Base-by-base conservation (phyloP, 2,329 filamentous ascomycete species). In the Ascochyta fabae region DNA sequence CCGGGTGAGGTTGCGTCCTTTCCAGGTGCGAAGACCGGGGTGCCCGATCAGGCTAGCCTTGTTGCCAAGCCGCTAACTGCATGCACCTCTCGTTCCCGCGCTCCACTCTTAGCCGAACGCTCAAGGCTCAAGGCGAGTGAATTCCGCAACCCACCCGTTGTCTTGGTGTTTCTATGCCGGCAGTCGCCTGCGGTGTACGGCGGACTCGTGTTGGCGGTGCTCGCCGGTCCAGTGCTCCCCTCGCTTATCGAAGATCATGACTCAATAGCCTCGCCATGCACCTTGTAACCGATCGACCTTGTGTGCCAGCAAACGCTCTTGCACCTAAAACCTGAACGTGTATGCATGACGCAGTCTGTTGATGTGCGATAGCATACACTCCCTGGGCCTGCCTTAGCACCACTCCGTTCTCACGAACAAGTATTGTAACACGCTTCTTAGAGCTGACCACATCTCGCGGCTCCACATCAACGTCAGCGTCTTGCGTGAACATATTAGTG, bases 1-100 rank as follows among this genome's bases (percentile, higher is more conserved):
- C 38, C 34, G 33, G 16, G 39, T 58, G 61, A 66, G 61, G 64
- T 59, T 66, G 55, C 54, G 38, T 50, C 29, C 47, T 50, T 26
- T 51, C 42, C 39, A 56, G 53, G 50, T 50, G 29, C 40, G 36
- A 47, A 29, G 39, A 38, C 36, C 27, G 48, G 24, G 34, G 22
- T n/a, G 42, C 46, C 46, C 23, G 7, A 55, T 42, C 19, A 47
- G 45, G 6, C 36, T 50, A 50, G 46, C 31, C 22, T 5, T 2
- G 0, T 1, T 13, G 40, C 41, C 27, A 15, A 35, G 40, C 26
- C 15, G 12, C 33, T 15, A 19, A 19, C 34, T 39, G 42, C 38
- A 39, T 51, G 38, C 36, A n/a, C 29, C 5, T 45, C 9, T 36
- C 29, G 34, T 49, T 49, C 41, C 46, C 41, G 47, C 43, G 47